phyloP scores from a whole-genome alignment of 306 rosid genomes.

The Coriaria nepalensis region DNA sequence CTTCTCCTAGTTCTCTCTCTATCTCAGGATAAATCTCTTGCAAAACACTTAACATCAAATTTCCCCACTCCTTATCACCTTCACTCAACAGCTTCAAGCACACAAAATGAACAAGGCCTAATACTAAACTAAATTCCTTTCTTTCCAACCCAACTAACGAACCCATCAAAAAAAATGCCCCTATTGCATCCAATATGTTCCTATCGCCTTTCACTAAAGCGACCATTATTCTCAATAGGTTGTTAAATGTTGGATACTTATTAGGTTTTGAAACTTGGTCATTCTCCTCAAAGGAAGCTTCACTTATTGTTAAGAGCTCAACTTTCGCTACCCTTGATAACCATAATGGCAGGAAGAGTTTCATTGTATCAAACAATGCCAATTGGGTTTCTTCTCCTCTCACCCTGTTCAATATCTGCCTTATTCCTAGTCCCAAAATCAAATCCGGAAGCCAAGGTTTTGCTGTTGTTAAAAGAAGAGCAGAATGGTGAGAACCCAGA shows the following conservation, averaged over 20 bases:
- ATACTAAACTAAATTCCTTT: conserved; percentile 38
- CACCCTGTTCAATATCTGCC: conserved; percentile 20
- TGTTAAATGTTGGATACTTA: conserved; percentile 37
- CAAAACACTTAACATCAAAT: conserved; percentile 48
- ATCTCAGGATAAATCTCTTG: conserved; percentile 51
- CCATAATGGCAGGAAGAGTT: conserved; percentile 54
- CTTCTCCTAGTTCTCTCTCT: conserved; percentile 45
- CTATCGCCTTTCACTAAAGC: conserved; percentile 37
- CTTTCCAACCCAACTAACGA: conserved; percentile 45
- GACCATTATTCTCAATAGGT: conserved; percentile 35
- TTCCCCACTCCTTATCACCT: conserved; percentile 63
- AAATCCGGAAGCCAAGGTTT: conserved; percentile 89
- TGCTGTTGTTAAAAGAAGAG: conserved; percentile 44
- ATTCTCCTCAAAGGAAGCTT: conserved; percentile 28
- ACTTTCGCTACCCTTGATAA: conserved; percentile 38
- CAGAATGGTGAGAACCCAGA: conserved; percentile 50
- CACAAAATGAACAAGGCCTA: conserved; percentile 62
- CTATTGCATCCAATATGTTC: conserved; percentile 42
- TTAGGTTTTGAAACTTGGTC: conserved; percentile 15
- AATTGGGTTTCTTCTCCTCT: conserved; percentile 19
- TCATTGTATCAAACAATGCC: conserved; percentile 23
- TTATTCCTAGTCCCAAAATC: conserved; percentile 56
- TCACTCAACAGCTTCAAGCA: conserved; percentile 38
- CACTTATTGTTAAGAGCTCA: conserved; percentile 31
- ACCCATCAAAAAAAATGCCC: conserved; percentile 45